A percentile compares a stretch with the other conserved stretches of the same genome.
These are phyloP conservation scores for Phytophthora kernoviae DNA, from an alignment of 352 stramenopile species.

Conservation along the genomic window DNA sequence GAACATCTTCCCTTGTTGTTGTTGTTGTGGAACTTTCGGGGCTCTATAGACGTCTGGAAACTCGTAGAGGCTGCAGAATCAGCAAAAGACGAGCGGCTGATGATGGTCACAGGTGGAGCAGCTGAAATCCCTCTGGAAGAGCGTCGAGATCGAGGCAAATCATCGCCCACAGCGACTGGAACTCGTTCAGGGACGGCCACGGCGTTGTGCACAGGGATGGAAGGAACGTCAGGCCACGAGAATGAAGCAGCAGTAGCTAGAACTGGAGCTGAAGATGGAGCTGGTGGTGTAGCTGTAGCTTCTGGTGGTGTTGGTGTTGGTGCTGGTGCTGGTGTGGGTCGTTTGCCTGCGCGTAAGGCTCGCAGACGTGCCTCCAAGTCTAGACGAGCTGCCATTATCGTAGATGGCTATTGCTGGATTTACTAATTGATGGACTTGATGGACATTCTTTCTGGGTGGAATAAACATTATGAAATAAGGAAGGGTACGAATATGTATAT, in stretches of 20 bases:
- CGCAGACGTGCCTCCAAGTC: slow-evolving; percentile 70
- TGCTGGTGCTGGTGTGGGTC: background rate
- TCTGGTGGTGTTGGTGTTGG: slow-evolving; percentile 7
- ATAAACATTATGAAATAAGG: background rate
- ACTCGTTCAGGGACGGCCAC: slow-evolving; percentile 10
- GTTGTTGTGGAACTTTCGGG: background rate
- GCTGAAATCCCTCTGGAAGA: slow-evolving; percentile 12
- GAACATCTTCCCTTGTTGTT: slow-evolving; percentile 23
- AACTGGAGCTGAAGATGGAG: slow-evolving; percentile 1
- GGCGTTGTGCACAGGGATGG: slow-evolving; percentile 11
- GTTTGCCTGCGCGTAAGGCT: slow-evolving; percentile 49
- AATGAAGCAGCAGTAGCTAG: slow-evolving; percentile 14
- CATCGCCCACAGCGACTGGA: slow-evolving; percentile 3
- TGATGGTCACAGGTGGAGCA: slow-evolving; percentile 17
- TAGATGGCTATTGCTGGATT: no score
- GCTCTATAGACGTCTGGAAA: slow-evolving; percentile 6
- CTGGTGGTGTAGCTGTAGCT: slow-evolving; percentile 3
- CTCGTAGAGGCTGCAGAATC: slow-evolving; percentile 3
- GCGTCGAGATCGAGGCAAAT: slow-evolving; percentile 13
- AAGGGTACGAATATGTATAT: no score
- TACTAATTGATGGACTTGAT: background rate
- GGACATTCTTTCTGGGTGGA: background rate
- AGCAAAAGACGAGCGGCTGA: slow-evolving; percentile 12
- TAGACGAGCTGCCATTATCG: slow-evolving; percentile 33
- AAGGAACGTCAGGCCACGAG: slow-evolving; percentile 29